Evolutionary conservation across 805 yeast genomes (phyloP).

Genomic region (Spathaspora sp.): DNA sequence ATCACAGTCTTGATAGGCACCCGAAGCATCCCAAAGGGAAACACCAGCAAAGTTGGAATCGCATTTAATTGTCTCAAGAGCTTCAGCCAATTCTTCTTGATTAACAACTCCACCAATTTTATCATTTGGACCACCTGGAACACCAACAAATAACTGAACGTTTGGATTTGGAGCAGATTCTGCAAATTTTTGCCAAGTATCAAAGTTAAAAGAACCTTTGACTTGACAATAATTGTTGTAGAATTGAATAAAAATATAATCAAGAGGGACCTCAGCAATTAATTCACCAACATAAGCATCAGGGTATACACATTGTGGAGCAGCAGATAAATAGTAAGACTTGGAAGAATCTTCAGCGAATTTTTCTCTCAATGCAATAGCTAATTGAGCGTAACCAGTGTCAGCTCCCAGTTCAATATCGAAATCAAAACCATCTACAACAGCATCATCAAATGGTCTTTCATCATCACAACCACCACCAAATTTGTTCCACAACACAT

Average conservation of each 20-base stretch:
- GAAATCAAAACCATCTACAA: conserved; percentile 33
- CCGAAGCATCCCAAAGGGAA: conserved; percentile 32
- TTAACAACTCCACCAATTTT: conserved; percentile 49
- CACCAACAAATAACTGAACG: conserved; percentile 69
- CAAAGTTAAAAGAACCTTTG: conserved; percentile 51
- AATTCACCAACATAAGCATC: conserved; percentile 44
- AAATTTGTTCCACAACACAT: conserved; percentile 31
- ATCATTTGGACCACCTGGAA: conserved; percentile 49
- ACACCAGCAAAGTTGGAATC: conserved; percentile 31
- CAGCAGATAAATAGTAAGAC: conserved; percentile 74
- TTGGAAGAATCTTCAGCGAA: conserved; percentile 37
- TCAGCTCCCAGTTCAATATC: conserved; percentile 23
- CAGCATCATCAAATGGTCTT: conserved; percentile 26
- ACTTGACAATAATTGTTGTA: conserved; percentile 80
- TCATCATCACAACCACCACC: conserved; percentile 25
- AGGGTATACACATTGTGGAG: conserved; percentile 91
- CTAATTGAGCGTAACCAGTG: conserved; percentile 23
- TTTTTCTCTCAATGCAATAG: conserved; percentile 20
- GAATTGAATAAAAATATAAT: conserved; percentile 83
- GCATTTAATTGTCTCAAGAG: conserved; percentile 11
- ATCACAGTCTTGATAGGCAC: conserved; percentile 14
- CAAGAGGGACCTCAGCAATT: conserved; percentile 54
- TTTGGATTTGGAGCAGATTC: conserved; percentile 60
- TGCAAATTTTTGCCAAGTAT: conserved; percentile 71
- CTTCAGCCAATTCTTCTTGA: conserved; percentile 14